Evolutionary conservation across 805 yeast genomes (phyloP).

Genomic region (Cyberlindnera mrakii): DNA sequence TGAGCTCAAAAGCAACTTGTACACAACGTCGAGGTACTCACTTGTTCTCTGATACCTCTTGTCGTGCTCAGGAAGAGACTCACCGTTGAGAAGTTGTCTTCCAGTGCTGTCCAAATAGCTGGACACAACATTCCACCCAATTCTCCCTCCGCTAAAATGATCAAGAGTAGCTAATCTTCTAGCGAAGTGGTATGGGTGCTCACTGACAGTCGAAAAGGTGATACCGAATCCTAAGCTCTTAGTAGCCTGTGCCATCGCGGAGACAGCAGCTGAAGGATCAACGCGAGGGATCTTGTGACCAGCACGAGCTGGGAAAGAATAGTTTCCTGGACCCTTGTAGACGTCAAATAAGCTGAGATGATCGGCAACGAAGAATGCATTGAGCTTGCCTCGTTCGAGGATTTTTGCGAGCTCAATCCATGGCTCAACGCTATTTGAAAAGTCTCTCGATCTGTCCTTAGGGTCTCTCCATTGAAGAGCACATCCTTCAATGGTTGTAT

Average conservation of each 20-base stretch:
- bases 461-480: slow-evolving; percentile 34
- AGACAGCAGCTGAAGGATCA: slow-evolving; percentile 32
- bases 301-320: slow-evolving; percentile 24
- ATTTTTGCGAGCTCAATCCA: slow-evolving; percentile 32
- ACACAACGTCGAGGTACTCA: slow-evolving; percentile 33
- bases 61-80: slow-evolving; percentile 31
- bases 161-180: slow-evolving; percentile 35
- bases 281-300: slow-evolving; percentile 29
- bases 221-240: slow-evolving; percentile 30
- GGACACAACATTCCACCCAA: slow-evolving; percentile 39
- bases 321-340: slow-evolving; percentile 27
- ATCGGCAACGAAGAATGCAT: slow-evolving; percentile 33
- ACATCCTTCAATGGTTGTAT: slow-evolving; percentile 27
- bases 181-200: slow-evolving; percentile 34
- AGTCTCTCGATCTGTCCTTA: slow-evolving; percentile 24
- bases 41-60: slow-evolving; percentile 32
- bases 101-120: slow-evolving; percentile 34
- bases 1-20: slow-evolving; percentile 29
- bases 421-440: slow-evolving; percentile 25
- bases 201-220: slow-evolving; percentile 34
- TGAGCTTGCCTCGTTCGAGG: slow-evolving; percentile 31
- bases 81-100: slow-evolving; percentile 29
- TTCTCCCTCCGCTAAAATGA: slow-evolving; percentile 33
- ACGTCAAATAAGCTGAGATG: slow-evolving; percentile 33
- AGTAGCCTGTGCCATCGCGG: slow-evolving; percentile 35